Conservation (phyloP, 2,329 filamentous ascomycete species). For the Stemphylium vesicarium region DNA sequence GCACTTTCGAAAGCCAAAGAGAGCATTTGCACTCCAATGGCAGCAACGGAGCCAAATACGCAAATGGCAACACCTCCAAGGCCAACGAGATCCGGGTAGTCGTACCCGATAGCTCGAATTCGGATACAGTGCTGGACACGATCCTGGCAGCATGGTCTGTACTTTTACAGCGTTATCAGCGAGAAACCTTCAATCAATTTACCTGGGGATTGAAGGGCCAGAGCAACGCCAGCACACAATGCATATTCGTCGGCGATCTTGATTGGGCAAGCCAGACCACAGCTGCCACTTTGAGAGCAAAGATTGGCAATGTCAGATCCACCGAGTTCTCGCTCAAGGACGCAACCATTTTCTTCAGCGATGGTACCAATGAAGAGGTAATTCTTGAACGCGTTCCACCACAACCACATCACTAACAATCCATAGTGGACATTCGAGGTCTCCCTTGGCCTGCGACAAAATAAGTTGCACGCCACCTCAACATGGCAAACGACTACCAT, state of each 20-base stretch:
- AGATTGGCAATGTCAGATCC: slow-evolving; percentile 21
- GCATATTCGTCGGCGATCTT: slow-evolving; percentile 24
- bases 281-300: slow-evolving; percentile 21
- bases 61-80: slow-evolving; percentile 9
- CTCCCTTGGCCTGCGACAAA: slow-evolving; percentile 31
- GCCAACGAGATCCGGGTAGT: slow-evolving; percentile 26
- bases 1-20: slow-evolving; percentile 12
- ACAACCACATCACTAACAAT: slow-evolving; percentile 1
- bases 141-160: slow-evolving; percentile 42
- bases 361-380: slow-evolving; percentile 41
- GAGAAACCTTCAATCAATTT: slow-evolving; percentile 40
- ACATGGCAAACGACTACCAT: slow-evolving; percentile 52
- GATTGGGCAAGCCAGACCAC: slow-evolving; percentile 23
- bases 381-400: neutral
- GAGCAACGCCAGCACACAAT: slow-evolving; percentile 18
- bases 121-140: slow-evolving; percentile 25
- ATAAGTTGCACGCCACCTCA: slow-evolving; percentile 47
- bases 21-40: slow-evolving; percentile 14
- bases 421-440: slow-evolving; percentile 41
- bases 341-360: slow-evolving; percentile 32
- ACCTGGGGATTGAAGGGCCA: slow-evolving; percentile 33
- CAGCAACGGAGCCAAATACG: neutral
- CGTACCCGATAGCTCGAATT: slow-evolving; percentile 11
- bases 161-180: slow-evolving; percentile 40
- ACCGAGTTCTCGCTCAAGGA: slow-evolving; percentile 15